These are phyloP conservation scores for Aspergillus biplanus DNA, from an alignment of 495 filamentous ascomycete species.

Conservation along the genomic window DNA sequence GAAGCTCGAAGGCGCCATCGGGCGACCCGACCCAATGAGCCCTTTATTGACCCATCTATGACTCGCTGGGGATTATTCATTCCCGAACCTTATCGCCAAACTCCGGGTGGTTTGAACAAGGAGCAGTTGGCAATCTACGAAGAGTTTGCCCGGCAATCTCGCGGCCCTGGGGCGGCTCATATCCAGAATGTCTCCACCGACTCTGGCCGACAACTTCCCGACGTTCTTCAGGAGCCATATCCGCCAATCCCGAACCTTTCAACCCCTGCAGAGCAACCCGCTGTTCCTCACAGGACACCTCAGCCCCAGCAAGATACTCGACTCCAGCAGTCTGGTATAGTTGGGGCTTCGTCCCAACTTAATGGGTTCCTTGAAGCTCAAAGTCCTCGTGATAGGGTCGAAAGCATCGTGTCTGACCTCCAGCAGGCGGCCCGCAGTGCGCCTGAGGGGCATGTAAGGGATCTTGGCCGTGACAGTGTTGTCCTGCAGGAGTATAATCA, in stretches of 20 bases:
- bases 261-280: constrained; percentile 79
- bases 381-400: constrained; percentile 64
- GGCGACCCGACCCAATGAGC: constrained; percentile 70
- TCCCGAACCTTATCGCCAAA: constrained; percentile 84
- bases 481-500: constrained; percentile 68
- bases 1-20: constrained; percentile 74
- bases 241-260: constrained; percentile 74
- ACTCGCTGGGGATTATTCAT: constrained; percentile 88
- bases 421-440: constrained; percentile 64
- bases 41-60: constrained; percentile 77
- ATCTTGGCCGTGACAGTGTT: constrained; percentile 65
- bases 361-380: constrained; percentile 70
- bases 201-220: constrained; percentile 62
- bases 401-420: constrained; percentile 71
- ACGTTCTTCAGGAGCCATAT: constrained; percentile 84
- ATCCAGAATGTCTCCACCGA: constrained; percentile 61
- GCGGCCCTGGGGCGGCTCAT: constrained; percentile 57
- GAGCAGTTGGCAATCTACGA: constrained; percentile 96
- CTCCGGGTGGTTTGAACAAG: constrained; percentile 77
- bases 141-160: constrained; percentile 84
- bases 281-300: constrained; percentile 71
- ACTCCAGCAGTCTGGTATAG: constrained; percentile 45
- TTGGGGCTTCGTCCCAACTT: constrained; percentile 57
- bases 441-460: constrained; percentile 69
- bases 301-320: constrained; percentile 63